Evolutionary conservation across 2,329 filamentous ascomycete species (phyloP), one percentile per base, ranked within the genome.

Genomic region (Coniochaeta sp.): DNA sequence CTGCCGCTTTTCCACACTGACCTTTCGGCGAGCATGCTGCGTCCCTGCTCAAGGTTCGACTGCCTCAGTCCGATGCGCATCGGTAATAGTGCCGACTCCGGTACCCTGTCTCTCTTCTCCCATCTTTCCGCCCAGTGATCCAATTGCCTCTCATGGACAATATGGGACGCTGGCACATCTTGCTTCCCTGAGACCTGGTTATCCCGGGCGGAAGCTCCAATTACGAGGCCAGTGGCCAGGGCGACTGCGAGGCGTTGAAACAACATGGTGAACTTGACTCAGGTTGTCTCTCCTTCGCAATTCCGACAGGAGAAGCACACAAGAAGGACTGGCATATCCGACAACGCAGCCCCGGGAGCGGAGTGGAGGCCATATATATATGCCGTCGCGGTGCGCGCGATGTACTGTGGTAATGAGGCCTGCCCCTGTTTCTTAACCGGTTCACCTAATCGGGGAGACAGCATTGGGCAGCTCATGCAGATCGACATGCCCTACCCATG

Each of bases 61-160:
- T 49, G 47, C 30, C 27, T 49, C 28, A 49, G 26, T 20, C 47
- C 47, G 26, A 49, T 49, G 28, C 47, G 47, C 47, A 49, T 35
- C 6, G 47, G 47, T 30, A 49, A 49, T 13, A 49, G 28, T 16
- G 47, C 47, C 16, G 47, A 49, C 6, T 32, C 28, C 9, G 47
- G 28, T 8, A 49, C 47, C 20, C 31, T 32, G 30, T 35, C 18
- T n/a, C 31, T 16, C 30, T 49, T 49, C 30, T 33, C 28, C 47
- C 47, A 49, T 9, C n/a, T 33, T 10, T 14, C n/a, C 28, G 47
- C 28, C 47, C 47, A 49, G 12, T 49, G 47, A 12, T 32, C 28
- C 30, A 49, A 26, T 30, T 49, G 47, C 31, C 47, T 27, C 47
- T 49, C 47, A 18, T 49, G 47, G 22, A 49, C 14, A 6, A 35